phyloP scores from a whole-genome alignment of 768 basidiomycete genomes.

The Chalciporus chontae region DNA sequence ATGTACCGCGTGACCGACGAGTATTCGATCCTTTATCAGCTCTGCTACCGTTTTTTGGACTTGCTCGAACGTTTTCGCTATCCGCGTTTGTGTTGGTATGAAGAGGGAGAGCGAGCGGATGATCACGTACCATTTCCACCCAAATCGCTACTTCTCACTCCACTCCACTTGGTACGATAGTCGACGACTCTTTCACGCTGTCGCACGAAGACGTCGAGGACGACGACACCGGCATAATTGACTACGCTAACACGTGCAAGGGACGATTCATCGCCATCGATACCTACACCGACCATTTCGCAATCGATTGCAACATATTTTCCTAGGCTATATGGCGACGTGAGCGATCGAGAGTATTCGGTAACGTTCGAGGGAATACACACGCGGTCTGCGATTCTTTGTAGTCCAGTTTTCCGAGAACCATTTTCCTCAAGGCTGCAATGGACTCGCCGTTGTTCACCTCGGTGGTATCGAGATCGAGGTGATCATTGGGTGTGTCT shows the following conservation, averaged over 20 bases:
- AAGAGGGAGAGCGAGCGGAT: background rate
- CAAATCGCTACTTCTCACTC: slow-evolving; percentile 76
- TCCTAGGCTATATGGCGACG: slow-evolving; percentile 45
- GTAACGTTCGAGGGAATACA: slow-evolving; percentile 22
- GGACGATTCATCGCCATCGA: slow-evolving; percentile 75
- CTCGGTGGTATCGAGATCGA: slow-evolving; percentile 24
- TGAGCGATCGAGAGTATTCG: slow-evolving; percentile 1
- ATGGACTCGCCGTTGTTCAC: slow-evolving; percentile 49
- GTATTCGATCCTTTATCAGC: slow-evolving; percentile 69
- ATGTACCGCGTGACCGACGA: slow-evolving; percentile 88
- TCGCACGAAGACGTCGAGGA: slow-evolving; percentile 81
- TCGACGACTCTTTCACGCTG: slow-evolving; percentile 89
- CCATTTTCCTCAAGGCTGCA: slow-evolving; percentile 47
- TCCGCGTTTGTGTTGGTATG: background rate
- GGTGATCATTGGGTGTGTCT: background rate
- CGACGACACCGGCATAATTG: slow-evolving; percentile 78
- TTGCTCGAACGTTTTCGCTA: slow-evolving; percentile 75
- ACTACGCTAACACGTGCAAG: slow-evolving; percentile 88
- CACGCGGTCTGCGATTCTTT: slow-evolving; percentile 42
- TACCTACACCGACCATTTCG: slow-evolving; percentile 96
- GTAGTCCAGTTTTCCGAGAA: slow-evolving; percentile 44
- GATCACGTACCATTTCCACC: slow-evolving; percentile 47
- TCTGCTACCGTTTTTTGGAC: slow-evolving; percentile 78
- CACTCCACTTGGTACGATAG: slow-evolving; percentile 88
- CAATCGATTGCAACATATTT: slow-evolving; percentile 88